Evolutionary conservation across 441 rosid species (phyloP), one percentile per base, ranked within the genome.

Genomic region (Syzygium malaccense): DNA sequence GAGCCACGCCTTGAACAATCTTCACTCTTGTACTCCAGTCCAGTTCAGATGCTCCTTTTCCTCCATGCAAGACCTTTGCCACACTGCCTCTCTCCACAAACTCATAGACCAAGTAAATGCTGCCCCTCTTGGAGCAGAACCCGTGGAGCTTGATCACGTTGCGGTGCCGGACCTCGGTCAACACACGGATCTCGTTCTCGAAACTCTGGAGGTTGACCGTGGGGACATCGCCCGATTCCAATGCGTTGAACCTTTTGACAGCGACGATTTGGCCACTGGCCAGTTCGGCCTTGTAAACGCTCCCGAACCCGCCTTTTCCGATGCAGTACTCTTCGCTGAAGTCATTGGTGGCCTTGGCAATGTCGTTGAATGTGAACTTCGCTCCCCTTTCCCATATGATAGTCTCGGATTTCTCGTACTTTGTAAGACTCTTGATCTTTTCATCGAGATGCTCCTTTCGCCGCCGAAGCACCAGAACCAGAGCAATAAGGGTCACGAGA

Each of bases 231-330:
- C 86, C 87, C 4, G 92, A 89, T 83, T 93, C 94, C 19, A 92
- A 55, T 86, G 91, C 75, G 87, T 93, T 88, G 48, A 93, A 92
- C 79, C 91, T 96, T 87, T 96, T 96, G 13, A 96, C 95, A 7
- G 98, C 97, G 57, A 96, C 93, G 45, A 89, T 89, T 88, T 93
- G 93, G 19, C 96, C 94, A 51, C 91, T 88, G 12, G 93, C 80
- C 87, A 95, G 86, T 25, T 13, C 88, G 4, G 97, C 98, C 90
- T 85, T 92, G 93, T 96, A 96, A 53, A 95, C 96, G 15, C 90
- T 95, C 87, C 96, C 98, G 37, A 94, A 95, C 66, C 98, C 95
- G 58, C 98, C 98, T 91, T 80, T 93, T 13, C 98, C 97, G 4
- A 95, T 93, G 94, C 96, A 94, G 90, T 89, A 93, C 86, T 88